A percentile compares a stretch with the other conserved stretches of the same genome.
phyloP scores from a whole-genome alignment of 257 asterid species.

The Ballota nigra region DNA sequence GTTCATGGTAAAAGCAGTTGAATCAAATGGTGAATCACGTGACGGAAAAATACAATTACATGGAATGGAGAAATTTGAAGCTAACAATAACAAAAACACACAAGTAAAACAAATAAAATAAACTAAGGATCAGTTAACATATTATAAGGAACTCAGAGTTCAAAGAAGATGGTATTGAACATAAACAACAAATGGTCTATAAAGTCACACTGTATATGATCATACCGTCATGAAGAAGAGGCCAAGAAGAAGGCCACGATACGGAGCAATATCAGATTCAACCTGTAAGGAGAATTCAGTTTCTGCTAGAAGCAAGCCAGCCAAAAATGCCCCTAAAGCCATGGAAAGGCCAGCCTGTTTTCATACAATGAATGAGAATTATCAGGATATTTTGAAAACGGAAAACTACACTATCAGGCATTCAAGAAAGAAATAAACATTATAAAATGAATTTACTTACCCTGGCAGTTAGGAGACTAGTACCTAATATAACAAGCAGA shows the following conservation, averaged over 20 bases:
- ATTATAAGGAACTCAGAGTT: neutral
- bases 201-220: constrained; percentile 9
- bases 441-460: constrained; percentile 40
- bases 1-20: neutral
- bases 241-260: constrained; percentile 97
- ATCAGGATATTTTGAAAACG: neutral
- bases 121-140: constrained; percentile 4
- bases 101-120: neutral
- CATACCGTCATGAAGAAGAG: constrained; percentile 99
- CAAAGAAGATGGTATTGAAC: neutral
- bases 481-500: constrained; percentile 95
- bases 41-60: constrained; percentile 4
- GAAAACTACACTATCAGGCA: constrained; percentile 6
- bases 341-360: constrained; percentile 99
- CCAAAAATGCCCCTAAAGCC: constrained; percentile 99
- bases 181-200: neutral
- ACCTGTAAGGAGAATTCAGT: constrained; percentile 98
- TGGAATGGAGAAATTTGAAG: constrained; percentile 1
- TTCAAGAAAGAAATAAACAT: constrained; percentile 20
- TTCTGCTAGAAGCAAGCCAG: constrained; percentile 99
- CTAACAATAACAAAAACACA: constrained; percentile 10
- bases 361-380: constrained; percentile 15
- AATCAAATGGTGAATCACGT: neutral
- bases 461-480: constrained; percentile 99
- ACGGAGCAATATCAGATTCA: constrained; percentile 99